Conservation (phyloP, 371 early-diverging fungal species). For the Dichotomocladium elegans region DNA sequence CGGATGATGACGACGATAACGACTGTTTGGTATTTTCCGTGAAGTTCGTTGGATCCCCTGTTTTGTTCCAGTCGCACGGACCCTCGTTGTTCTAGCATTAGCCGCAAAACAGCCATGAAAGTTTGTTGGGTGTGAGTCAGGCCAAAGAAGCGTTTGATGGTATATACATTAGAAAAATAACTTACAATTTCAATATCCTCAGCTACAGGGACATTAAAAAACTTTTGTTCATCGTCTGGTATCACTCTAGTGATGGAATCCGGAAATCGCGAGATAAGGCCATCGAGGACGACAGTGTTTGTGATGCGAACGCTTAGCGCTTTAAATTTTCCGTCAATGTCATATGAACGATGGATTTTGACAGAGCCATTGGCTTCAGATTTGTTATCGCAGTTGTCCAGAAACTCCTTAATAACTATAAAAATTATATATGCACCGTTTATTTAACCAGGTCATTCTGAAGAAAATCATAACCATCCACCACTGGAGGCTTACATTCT, state of each 20-base stretch:
- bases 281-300: too few species aligned
- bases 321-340: slow-evolving; percentile 25
- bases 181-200: slow-evolving; percentile 25
- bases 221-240: slow-evolving; percentile 10
- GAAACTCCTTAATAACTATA: neutral
- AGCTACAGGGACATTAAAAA: slow-evolving; percentile 18
- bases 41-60: neutral
- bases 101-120: neutral
- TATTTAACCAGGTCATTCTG: too few species aligned
- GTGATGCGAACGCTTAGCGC: too few species aligned
- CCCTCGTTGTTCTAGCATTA: neutral
- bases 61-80: neutral
- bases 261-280: too few species aligned
- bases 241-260: slow-evolving; percentile 15
- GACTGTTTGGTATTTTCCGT: too few species aligned
- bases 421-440: too few species aligned
- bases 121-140: too few species aligned
- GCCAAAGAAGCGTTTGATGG: too few species aligned
- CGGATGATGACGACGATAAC: neutral
- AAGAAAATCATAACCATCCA: neutral
- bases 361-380: slow-evolving; percentile 1
- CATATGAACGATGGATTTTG: slow-evolving; percentile 26
- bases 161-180: neutral
- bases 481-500: slow-evolving; percentile 18
- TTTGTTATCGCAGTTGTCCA: neutral